Evolutionary conservation across 306 rosid genomes (phyloP), one percentile per base, ranked within the genome.

Genomic region (Prunus kanzakura): DNA sequence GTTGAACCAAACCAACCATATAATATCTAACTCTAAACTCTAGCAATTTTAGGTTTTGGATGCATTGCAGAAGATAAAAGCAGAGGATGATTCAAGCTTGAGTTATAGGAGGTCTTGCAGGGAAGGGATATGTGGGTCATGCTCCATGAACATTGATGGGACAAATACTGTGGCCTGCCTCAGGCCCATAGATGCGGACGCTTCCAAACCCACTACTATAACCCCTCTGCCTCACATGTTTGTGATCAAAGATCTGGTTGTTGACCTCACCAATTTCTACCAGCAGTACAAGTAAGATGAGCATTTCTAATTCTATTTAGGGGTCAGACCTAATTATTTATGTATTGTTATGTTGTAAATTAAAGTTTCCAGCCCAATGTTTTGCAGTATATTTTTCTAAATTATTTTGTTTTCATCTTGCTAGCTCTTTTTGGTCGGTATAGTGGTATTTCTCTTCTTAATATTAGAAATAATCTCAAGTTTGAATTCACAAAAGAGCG

Each of bases 61-160:
- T 75, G 88, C 81, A 27, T 63, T 84, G 41, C 85, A 84, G 63
- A 87, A 80, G 79, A 84, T 84, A 61, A 84, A 87, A 62, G 87
- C 80, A 61, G 87, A 80, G 78, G 73, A 80, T 14, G 85, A 87
- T 76, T 64, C 91, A 29, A 80, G 80, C 69, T 69, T 84, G 75
- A 80, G 82, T 71, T 71, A 82, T 38, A 67, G 87, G 76, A 79
- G 87, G 78, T 87, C 88, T 9, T 87, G 87, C 55, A 78, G 86
- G 52, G 85, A 84, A 82, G 85, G 87, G 6, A 80, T 82, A 67
- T 85, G 91, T 68, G 91, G 88, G 54, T 82, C 87, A 4, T 87
- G 85, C 62, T 78, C 84, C 50, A 80, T 84, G 87, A 87, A 85
- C 71, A 82, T 87, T 25, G 85, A 87, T 67, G 88, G 88, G 12